Base-by-base conservation (phyloP, 495 filamentous ascomycete species). In the Chaetomidium leptoderma region DNA sequence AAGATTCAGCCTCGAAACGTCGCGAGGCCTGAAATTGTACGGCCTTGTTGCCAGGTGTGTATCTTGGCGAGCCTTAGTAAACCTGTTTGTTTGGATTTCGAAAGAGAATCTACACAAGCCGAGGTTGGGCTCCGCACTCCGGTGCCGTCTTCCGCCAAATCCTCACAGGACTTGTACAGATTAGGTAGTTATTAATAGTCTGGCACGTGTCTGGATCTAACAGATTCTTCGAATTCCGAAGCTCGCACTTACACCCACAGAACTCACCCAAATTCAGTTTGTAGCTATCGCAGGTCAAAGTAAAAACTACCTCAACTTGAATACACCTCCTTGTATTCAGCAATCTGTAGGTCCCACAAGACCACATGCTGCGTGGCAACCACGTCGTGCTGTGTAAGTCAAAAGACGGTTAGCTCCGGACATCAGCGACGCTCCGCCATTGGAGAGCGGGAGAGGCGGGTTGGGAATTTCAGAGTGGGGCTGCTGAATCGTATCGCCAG, bases 401-500 rank as follows among this genome's bases (percentile, higher is more conserved):
- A 40, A 27, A 56, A 59, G 51, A 16, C 8, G 53, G 55, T 30
- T 67, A 67, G 64, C 55, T 13, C 50, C 62, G 64, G 64, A 57
- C 24, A 19, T 57, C 49, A 57, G 56, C 66, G 64, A 24, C 27
- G 21, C 0, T 13, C 1, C 14, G 0, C 49, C 16, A 67, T 65
- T 67, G 58, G 62, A 23, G 21, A 23, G n/a, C 13, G 10, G 30
- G 4, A 24, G 33, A 21, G 27, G n/a, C 13, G 10, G 30, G 4
- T 29, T 39, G 30, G 46, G 43, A 51, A 14, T 16, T 32, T 23
- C 19, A 29, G 45, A 48, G 59, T 55, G 66, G 65, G 51, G 63
- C 60, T 57, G 66, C 66, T 69, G 66, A 67, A 62, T 19, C 35
- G 45, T 30, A 49, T 29, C n/a, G 16, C 10, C 24, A 42, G 33